Evolutionary conservation across 1,284 basidiomycete species (phyloP).

Genomic region (Malassezia dermatis): DNA sequence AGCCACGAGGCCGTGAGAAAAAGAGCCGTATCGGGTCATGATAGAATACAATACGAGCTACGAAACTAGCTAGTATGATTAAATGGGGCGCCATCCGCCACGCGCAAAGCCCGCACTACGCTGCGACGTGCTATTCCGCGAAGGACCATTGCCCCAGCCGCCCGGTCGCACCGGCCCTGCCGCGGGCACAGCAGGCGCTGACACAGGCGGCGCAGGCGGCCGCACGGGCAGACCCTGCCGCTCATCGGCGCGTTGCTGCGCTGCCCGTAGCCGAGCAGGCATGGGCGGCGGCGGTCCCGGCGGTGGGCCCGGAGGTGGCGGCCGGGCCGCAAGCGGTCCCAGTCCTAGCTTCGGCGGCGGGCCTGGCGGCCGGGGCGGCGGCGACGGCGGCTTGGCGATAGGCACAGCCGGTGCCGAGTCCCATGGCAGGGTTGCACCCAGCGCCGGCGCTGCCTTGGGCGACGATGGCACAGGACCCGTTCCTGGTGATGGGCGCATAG

Average conservation of each 20-base stretch:
- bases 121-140: neutral
- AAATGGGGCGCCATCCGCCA: conserved; percentile 9
- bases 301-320: conserved; percentile 19
- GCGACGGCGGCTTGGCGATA: neutral
- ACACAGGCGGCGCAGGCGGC: neutral
- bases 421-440: neutral
- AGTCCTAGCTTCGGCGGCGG: neutral
- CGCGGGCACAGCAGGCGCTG: neutral
- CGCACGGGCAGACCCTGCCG: neutral
- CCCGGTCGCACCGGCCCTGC: neutral
- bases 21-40: neutral
- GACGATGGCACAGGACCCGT: neutral
- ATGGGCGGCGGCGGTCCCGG: conserved; percentile 17
- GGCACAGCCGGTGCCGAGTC: neutral
- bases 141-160: neutral
- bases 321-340: neutral
- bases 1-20: neutral
- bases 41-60: conserved; percentile 27
- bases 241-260: neutral
- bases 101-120: conserved; percentile 1
- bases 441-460: neutral
- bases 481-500: neutral
- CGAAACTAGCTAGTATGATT: conserved; percentile 60
- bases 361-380: neutral
- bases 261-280: conserved; percentile 16